A percentile compares a stretch with the other conserved stretches of the same genome.
Conservation (phyloP, 306 rosid genomes). For the Prunus kanzakura region DNA sequence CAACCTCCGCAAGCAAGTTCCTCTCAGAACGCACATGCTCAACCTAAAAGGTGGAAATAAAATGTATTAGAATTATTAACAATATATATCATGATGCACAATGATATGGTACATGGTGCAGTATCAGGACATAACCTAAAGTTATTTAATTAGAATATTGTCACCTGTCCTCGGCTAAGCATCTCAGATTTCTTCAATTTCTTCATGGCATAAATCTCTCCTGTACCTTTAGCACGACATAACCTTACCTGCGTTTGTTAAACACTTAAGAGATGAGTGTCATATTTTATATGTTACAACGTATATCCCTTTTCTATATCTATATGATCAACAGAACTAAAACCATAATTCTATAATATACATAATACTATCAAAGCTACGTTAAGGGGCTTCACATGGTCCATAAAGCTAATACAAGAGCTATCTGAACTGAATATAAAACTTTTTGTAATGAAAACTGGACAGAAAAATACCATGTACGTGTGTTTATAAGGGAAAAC, state of each 20-base stretch:
- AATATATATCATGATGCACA: neutral
- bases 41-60: slow-evolving; percentile 46
- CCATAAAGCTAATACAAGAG: neutral
- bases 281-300: neutral
- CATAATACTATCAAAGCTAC: neutral
- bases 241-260: slow-evolving; percentile 64
- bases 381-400: neutral
- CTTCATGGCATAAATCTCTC: slow-evolving; percentile 95
- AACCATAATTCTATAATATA: neutral
- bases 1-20: slow-evolving; percentile 99
- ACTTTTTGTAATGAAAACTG: neutral
- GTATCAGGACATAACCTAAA: neutral
- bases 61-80: slow-evolving; percentile 13
- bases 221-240: slow-evolving; percentile 77
- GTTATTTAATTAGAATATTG: neutral
- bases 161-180: slow-evolving; percentile 99
- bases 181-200: slow-evolving; percentile 95
- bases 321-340: too few species aligned
- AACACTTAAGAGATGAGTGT: neutral
- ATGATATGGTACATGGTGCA: neutral
- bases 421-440: neutral
- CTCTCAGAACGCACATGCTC: slow-evolving; percentile 99
- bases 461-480: neutral
- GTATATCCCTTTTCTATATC: neutral
- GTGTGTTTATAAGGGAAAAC: slow-evolving; percentile 10